A percentile compares a stretch with the other conserved stretches of the same genome.
These are phyloP conservation scores for Gryganskiella cystojenkinii DNA, from an alignment of 192 early-diverging fungal genomes.

Conservation along the genomic window DNA sequence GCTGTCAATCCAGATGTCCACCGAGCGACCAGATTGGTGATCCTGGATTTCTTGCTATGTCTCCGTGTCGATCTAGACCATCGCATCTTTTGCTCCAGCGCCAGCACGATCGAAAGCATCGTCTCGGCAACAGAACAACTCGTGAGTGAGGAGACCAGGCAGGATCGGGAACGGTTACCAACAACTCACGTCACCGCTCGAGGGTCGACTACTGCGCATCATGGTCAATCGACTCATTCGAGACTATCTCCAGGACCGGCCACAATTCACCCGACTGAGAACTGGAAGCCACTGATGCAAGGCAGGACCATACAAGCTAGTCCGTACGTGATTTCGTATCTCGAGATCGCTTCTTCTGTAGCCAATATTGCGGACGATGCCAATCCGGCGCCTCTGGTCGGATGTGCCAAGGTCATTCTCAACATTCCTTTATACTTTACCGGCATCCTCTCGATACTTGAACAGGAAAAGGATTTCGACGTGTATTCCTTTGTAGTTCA, in stretches of 20 bases:
- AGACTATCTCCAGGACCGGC: slow-evolving; percentile 7
- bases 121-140: slow-evolving; percentile 41
- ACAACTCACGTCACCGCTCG: not conserved
- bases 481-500: slow-evolving; percentile 77
- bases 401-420: slow-evolving; percentile 58
- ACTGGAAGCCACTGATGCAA: slow-evolving; percentile 49
- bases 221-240: not conserved
- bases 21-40: slow-evolving; percentile 56
- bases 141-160: slow-evolving; percentile 35
- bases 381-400: slow-evolving; percentile 30
- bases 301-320: slow-evolving; percentile 46
- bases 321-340: slow-evolving; percentile 48
- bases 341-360: slow-evolving; percentile 39
- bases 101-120: slow-evolving; percentile 48
- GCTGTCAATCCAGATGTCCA: slow-evolving; percentile 51
- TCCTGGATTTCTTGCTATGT: slow-evolving; percentile 60
- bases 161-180: slow-evolving; percentile 21
- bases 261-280: slow-evolving; percentile 19
- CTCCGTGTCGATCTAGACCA: slow-evolving; percentile 65
- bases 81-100: slow-evolving; percentile 55
- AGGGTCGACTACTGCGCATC: not conserved
- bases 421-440: slow-evolving; percentile 66
- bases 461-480: slow-evolving; percentile 75
- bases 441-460: slow-evolving; percentile 67
- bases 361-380: slow-evolving; percentile 16